A percentile compares a stretch with the other conserved stretches of the same genome.
phyloP scores from a whole-genome alignment of 352 stramenopile genomes.

The Phytophthora pluvialis region DNA sequence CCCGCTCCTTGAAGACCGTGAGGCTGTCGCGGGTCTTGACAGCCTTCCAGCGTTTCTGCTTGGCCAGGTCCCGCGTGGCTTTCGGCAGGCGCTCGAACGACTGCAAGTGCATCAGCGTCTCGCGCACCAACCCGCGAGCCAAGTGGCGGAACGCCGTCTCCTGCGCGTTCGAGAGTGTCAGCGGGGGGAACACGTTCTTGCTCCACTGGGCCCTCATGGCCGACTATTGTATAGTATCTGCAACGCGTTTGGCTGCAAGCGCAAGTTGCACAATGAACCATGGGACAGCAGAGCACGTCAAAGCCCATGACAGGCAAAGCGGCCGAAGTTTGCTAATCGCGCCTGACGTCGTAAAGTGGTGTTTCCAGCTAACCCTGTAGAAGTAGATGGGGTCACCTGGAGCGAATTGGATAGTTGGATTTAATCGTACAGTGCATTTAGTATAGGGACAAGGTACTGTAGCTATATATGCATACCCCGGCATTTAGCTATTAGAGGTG shows the following conservation, averaged over 20 bases:
- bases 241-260: background rate
- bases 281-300: background rate
- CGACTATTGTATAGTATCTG: background rate
- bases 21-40: constrained; percentile 54
- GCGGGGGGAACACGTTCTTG: constrained; percentile 40
- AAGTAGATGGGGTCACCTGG: background rate
- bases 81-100: constrained; percentile 26
- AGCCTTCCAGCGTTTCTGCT: constrained; percentile 45
- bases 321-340: background rate
- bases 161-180: constrained; percentile 36
- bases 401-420: no score
- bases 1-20: constrained; percentile 49
- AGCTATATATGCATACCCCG: no score
- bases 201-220: constrained; percentile 34
- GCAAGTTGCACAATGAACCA: constrained; percentile 28
- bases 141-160: constrained; percentile 33
- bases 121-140: constrained; percentile 35
- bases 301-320: background rate
- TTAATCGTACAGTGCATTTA: no score
- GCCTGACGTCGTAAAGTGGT: constrained; percentile 1
- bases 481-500: background rate
- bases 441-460: no score
- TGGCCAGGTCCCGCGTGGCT: constrained; percentile 27
- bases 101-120: constrained; percentile 44
- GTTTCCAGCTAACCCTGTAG: background rate